A percentile compares a stretch with the other conserved stretches of the same genome.
These are phyloP conservation scores for Odontarrhena argentea DNA, from an alignment of 345 rosid genomes.

Conservation along the genomic window DNA sequence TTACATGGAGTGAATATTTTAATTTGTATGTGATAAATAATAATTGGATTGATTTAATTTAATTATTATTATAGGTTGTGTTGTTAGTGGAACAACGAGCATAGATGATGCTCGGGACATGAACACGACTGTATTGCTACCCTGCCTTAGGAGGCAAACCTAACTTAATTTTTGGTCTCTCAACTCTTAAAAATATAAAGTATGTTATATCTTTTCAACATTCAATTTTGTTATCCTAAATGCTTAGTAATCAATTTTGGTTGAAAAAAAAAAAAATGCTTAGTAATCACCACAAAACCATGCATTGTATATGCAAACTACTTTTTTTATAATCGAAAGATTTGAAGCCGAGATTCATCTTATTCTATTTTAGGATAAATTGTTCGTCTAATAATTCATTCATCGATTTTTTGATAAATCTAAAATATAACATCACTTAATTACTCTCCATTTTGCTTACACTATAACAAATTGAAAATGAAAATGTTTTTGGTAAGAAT, in stretches of 20 bases:
- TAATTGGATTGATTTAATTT: slow-evolving; percentile 11
- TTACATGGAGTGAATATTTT: slow-evolving; percentile 8
- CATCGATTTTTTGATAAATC: too few species aligned
- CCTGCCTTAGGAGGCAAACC: slow-evolving; percentile 77
- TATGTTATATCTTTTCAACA: slow-evolving; percentile 2
- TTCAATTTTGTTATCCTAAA: slow-evolving; percentile 6
- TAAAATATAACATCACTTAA: too few species aligned
- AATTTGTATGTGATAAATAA: slow-evolving; percentile 8
- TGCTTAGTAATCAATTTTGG: background rate
- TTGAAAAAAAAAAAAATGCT: too few species aligned
- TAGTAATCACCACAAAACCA: background rate
- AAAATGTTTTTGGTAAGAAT: too few species aligned
- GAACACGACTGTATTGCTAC: slow-evolving; percentile 62
- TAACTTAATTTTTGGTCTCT: slow-evolving; percentile 39
- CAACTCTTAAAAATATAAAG: slow-evolving; percentile 6
- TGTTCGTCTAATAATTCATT: too few species aligned
- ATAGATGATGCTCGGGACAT: slow-evolving; percentile 67
- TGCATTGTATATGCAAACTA: background rate
- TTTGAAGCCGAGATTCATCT: too few species aligned
- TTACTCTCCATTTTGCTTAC: too few species aligned
- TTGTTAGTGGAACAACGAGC: slow-evolving; percentile 54
- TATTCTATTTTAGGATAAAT: too few species aligned
- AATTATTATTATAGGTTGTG: slow-evolving; percentile 22
- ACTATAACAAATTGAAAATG: too few species aligned
- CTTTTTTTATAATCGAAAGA: background rate